These are phyloP conservation scores for Populus tremula DNA, from an alignment of 345 rosid species.

Conservation along the genomic window DNA sequence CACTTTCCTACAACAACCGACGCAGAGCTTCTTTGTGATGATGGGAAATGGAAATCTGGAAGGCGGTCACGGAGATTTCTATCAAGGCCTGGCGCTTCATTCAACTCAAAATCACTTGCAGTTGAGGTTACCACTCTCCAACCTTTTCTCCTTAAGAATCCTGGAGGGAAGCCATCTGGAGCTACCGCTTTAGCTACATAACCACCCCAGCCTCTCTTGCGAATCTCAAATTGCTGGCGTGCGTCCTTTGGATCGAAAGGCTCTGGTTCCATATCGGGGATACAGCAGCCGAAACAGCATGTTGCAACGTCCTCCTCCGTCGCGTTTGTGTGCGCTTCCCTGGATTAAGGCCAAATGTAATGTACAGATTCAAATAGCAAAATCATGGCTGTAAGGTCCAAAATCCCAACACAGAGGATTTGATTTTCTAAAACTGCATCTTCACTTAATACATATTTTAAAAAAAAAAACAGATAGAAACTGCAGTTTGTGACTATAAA, in stretches of 20 bases:
- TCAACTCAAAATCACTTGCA: background rate
- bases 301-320: slow-evolving; percentile 17
- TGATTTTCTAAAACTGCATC: background rate
- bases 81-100: slow-evolving; percentile 22
- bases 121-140: slow-evolving; percentile 9
- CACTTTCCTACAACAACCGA: slow-evolving; percentile 18
- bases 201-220: background rate
- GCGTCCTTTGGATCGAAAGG: background rate
- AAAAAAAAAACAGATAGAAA: background rate
- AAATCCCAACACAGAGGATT: background rate
- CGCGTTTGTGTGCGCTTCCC: slow-evolving; percentile 13
- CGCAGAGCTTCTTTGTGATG: background rate
- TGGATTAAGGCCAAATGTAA: background rate
- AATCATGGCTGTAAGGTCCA: too few species aligned
- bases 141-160: slow-evolving; percentile 16
- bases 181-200: slow-evolving; percentile 11
- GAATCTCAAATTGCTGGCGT: slow-evolving; percentile 13
- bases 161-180: slow-evolving; percentile 18
- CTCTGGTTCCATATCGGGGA: slow-evolving; percentile 8
- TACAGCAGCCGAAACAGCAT: slow-evolving; percentile 9
- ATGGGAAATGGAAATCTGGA: slow-evolving; percentile 13
- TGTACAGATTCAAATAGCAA: too few species aligned
- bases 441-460: background rate
- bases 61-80: slow-evolving; percentile 3
- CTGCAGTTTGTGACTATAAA: background rate